Conservation (phyloP, 345 rosid species). For the Conringia planisiliqua region DNA sequence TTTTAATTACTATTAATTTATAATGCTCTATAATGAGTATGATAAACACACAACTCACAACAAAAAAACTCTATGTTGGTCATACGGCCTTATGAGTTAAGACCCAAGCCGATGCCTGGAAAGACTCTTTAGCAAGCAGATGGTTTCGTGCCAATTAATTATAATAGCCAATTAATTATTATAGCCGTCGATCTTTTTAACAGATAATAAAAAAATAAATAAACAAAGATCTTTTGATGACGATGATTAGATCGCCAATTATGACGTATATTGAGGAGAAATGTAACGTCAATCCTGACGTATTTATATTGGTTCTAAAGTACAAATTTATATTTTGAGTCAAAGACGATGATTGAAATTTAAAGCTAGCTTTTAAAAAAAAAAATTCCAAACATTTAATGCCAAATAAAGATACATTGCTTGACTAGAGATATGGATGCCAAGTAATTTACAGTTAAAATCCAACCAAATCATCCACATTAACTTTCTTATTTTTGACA, state of each 20-base stretch:
- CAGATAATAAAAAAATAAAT: background rate
- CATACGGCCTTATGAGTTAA: background rate
- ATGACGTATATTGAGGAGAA: background rate
- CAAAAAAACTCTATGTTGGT: too few relatives aligned
- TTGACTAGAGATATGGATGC: background rate
- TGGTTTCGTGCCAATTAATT: too few relatives aligned
- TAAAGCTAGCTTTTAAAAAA: too few relatives aligned
- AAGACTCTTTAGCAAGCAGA: background rate
- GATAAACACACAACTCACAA: too few relatives aligned
- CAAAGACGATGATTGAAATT: background rate
- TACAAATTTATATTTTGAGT: background rate
- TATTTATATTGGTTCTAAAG: background rate
- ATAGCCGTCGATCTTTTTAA: too few relatives aligned
- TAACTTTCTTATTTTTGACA: background rate
- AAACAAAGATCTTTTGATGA: background rate
- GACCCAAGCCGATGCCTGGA: background rate
- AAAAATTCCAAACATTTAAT: too few relatives aligned
- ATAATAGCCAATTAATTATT: too few relatives aligned
- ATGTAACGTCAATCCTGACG: background rate
- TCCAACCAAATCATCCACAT: too few relatives aligned
- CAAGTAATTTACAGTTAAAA: too few relatives aligned
- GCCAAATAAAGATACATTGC: too few relatives aligned
- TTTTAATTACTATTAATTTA: background rate
- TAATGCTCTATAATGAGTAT: background rate
- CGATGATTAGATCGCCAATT: background rate